Evolutionary conservation across 805 yeast species (phyloP).

Genomic region (Cyberlindnera sargentensis): DNA sequence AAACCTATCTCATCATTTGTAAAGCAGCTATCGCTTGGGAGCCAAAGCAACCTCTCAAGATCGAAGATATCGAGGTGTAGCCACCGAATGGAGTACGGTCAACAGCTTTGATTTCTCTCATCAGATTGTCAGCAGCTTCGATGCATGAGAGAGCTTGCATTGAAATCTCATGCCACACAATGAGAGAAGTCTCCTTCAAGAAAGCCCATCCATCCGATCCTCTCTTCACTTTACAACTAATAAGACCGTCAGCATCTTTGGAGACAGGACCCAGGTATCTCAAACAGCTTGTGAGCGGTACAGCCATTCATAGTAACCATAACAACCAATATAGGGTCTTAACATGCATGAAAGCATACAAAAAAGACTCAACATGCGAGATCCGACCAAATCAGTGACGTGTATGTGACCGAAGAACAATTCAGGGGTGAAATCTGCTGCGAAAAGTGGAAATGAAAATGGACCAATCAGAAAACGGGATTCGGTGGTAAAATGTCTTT

Average conservation of each 20-base stretch:
- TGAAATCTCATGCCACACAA: background rate
- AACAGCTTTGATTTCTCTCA: background rate
- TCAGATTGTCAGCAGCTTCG: background rate
- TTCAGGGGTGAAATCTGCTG: no score
- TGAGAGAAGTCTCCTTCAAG: background rate
- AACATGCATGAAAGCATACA: no score
- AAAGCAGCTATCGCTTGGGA: constrained; percentile 98
- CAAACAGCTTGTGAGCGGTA: background rate
- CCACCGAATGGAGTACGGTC: constrained; percentile 51
- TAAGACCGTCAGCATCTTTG: background rate
- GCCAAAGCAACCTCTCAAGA: constrained; percentile 72
- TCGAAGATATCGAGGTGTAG: constrained; percentile 84
- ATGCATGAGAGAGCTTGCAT: background rate
- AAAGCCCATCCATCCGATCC: background rate
- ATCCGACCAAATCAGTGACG: no score
- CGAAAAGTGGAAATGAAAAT: no score
- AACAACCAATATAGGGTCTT: no score
- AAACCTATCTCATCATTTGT: constrained; percentile 52
- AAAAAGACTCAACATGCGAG: no score
- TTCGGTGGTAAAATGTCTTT: no score
- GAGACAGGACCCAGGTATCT: background rate
- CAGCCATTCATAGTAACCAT: no score
- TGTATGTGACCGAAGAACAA: no score
- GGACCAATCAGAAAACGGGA: no score
- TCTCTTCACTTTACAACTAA: no score